Evolutionary conservation across 768 basidiomycete species (phyloP), one percentile per base, ranked within the genome.

Genomic region (Galerina marginata): DNA sequence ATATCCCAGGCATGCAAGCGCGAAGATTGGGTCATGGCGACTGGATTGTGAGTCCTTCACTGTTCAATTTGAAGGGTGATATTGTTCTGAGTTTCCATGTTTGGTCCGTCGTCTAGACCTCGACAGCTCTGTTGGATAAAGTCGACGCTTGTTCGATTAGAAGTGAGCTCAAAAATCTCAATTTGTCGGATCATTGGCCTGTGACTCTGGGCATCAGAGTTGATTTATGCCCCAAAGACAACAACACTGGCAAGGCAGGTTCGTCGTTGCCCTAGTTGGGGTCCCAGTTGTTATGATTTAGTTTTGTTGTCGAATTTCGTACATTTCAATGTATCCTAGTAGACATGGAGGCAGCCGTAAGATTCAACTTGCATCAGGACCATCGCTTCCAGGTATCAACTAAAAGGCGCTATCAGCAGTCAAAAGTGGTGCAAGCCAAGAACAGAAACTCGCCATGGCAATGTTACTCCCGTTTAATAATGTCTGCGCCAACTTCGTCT

Each of bases 401-500:
- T 79, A 52, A 33, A 14, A 48, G 54, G 46, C n/a, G 45, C 46
- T 10, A 52, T n/a, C 15, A n/a, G 33, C 59, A 43, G 37, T 53
- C 47, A 26, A 62, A 20, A 43, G 25, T 20, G 42, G 10, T 23
- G 16, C 4, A 6, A 9, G n/a, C 39, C 25, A 51, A 39, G 44
- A 45, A 14, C 23, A 20, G 50, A 52, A 25, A 51, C 88, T 57
- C 65, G 93, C 95, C 89, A 98, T 96, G 71, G 95, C 96, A 43
- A 99, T 98, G 65, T 96, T 95, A 77, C 95, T 96, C 12, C 95
- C 95, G 69, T 96, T 96, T 60, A 96, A 75, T 45, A 96, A 80
- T 15, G 95, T 96, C 76, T 97, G 94, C 2, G 89, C 86, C 10
- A 98, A 83, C 59, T 87, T 84, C 3, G 92, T 97, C 71, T 84